Percentiles rank a stretch among this genome's conserved stretches.
phyloP scores from a whole-genome alignment of 495 filamentous ascomycete species.

The Hypoxylon trugodes region DNA sequence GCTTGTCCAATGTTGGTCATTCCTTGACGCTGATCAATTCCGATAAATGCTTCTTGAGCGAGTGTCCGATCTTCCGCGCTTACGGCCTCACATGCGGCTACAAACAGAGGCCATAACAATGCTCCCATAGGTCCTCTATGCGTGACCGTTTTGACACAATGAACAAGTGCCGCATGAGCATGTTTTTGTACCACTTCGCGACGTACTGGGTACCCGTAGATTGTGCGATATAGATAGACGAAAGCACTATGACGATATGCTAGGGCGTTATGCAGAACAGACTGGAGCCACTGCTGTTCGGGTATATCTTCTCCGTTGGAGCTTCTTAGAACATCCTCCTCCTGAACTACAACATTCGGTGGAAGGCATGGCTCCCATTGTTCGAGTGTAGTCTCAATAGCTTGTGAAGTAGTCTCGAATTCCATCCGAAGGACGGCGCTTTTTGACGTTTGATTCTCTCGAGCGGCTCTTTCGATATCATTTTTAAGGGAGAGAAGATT shows the following conservation, averaged over 20 bases:
- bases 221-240: slow-evolving; percentile 67
- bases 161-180: slow-evolving; percentile 55
- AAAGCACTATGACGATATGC: slow-evolving; percentile 69
- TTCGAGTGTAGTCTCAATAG: slow-evolving; percentile 64
- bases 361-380: slow-evolving; percentile 62
- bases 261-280: slow-evolving; percentile 67
- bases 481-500: slow-evolving; percentile 61
- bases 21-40: slow-evolving; percentile 61
- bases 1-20: slow-evolving; percentile 69
- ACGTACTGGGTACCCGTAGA: slow-evolving; percentile 54
- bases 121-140: slow-evolving; percentile 66
- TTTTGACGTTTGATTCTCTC: slow-evolving; percentile 51
- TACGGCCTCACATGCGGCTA: slow-evolving; percentile 64
- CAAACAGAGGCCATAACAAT: slow-evolving; percentile 69
- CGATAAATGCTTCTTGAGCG: slow-evolving; percentile 57
- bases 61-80: slow-evolving; percentile 50
- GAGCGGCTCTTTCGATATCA: slow-evolving; percentile 54
- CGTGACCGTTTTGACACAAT: slow-evolving; percentile 61
- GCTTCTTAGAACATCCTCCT: slow-evolving; percentile 19
- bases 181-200: slow-evolving; percentile 61
- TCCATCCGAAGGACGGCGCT: slow-evolving; percentile 62
- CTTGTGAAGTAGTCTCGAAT: slow-evolving; percentile 61
- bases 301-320: slow-evolving; percentile 27
- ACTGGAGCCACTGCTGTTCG: slow-evolving; percentile 49
- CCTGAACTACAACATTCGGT: slow-evolving; percentile 23